Evolutionary conservation across 768 basidiomycete genomes (phyloP).

Genomic region (Hygrophorus russula): DNA sequence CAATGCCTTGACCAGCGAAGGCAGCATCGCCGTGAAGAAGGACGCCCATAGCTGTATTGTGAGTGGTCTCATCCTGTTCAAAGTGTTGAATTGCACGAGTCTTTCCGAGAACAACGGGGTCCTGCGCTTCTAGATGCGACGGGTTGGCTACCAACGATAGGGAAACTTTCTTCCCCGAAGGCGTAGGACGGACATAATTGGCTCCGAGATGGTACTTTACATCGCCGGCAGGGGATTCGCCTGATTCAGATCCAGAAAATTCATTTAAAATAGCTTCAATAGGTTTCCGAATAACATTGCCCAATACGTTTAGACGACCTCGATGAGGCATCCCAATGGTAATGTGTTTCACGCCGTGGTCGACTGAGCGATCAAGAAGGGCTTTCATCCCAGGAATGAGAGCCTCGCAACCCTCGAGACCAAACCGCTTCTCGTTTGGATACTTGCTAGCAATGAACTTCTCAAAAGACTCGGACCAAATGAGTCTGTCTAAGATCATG

Average conservation of each 20-base stretch:
- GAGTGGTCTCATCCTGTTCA: conserved; percentile 72
- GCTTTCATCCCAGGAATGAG: conserved; percentile 99
- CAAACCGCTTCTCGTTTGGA: conserved; percentile 99
- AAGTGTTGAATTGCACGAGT: conserved; percentile 96
- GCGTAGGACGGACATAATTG: conserved; percentile 96
- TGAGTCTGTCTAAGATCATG: conserved; percentile 97
- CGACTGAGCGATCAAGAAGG: conserved; percentile 95
- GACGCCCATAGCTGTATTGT: conserved; percentile 87
- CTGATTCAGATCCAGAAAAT: conserved; percentile 67
- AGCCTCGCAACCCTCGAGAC: conserved; percentile 95
- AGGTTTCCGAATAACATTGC: conserved; percentile 97
- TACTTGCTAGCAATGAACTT: conserved; percentile 98
- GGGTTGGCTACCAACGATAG: conserved; percentile 98
- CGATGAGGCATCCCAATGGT: conserved; percentile 99
- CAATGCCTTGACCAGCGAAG: conserved; percentile 95
- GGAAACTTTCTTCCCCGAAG: conserved; percentile 94
- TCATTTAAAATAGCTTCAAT: conserved; percentile 97
- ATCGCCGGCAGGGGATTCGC: conserved; percentile 80
- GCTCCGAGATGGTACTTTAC: conserved; percentile 99
- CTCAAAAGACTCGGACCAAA: conserved; percentile 99
- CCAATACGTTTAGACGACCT: conserved; percentile 94
- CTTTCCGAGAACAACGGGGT: conserved; percentile 98
- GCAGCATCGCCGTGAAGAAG: conserved; percentile 97
- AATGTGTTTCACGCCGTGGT: conserved; percentile 89
- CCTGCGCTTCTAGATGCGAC: conserved; percentile 94